Base-by-base conservation (phyloP, 176 grass and related monocot species). In the Bromus sterilis region DNA sequence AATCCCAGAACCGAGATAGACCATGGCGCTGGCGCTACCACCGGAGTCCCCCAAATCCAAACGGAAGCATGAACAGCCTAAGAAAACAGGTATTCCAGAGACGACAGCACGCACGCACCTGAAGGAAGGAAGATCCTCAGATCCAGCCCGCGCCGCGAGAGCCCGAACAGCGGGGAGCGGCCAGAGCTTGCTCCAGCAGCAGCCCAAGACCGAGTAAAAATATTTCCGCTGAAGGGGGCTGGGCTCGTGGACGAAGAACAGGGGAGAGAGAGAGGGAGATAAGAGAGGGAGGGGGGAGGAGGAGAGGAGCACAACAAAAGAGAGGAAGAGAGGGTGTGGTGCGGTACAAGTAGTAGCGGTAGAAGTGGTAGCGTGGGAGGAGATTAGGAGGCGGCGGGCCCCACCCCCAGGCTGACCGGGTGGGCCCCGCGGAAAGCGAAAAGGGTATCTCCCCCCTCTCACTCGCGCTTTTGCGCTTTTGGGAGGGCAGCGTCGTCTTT, bases 381-480 rank as follows among this genome's bases (percentile, higher is more conserved):
- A 33, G 74, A 78, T 33, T n/a, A n/a, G n/a, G 84, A 71, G 79
- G 85, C 84, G 88, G 90, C 13, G 89, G 90, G 88, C 0, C 75
- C 83, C 66, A 21, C 81, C 7, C 29, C 21, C 12, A n/a, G n/a
- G 5, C 26, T 9, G 35, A 20, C 24, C 6, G 16, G 37, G 64
- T 70, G 86, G 85, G 6, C 84, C 86, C 20, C 5, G 49, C 3
- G 26, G 30, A 66, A 79, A 74, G 78, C 77, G 78, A 77, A 90
- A 86, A 75, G 56, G 39, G 39, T 40, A 86, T 69, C 74, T 29
- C 31, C 30, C 6, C 11, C 48, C 18, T 3, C 16, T 15, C n/a
- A 25, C 1, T 5, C 8, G 36, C 79, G 58, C 89, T 89, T 91
- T 83, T 96, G 78, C 93, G 56, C 93, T 96, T 96, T 95, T 91